A percentile compares a stretch with the other conserved stretches of the same genome.
Evolutionary conservation across 1,139 yeast genomes (phyloP).

Genomic region (Candida buenavistaensis): DNA sequence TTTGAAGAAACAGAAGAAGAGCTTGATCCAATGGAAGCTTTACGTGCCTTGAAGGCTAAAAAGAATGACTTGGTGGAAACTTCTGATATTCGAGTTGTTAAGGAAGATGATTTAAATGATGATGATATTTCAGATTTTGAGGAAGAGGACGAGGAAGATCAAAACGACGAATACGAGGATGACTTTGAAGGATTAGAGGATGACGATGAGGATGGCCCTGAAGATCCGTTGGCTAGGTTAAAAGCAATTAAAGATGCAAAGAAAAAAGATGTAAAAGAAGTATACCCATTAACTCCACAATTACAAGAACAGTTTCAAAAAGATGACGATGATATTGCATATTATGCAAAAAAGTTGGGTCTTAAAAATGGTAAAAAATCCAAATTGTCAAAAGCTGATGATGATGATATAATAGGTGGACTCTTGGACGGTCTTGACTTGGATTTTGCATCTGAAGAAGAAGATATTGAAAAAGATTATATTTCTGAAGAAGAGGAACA

Average conservation of each 20-base stretch:
- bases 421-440: conserved; percentile 77
- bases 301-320: conserved; percentile 48
- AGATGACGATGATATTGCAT: conserved; percentile 79
- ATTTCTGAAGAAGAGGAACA: conserved; percentile 51
- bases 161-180: conserved; percentile 17
- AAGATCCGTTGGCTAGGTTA: conserved; percentile 44
- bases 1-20: conserved; percentile 19
- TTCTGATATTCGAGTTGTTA: conserved; percentile 19
- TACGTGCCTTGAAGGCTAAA: conserved; percentile 19
- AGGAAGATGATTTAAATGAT: conserved; percentile 30
- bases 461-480: conserved; percentile 44
- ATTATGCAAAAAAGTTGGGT: conserved; percentile 82
- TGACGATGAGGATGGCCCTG: conserved; percentile 15
- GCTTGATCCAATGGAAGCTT: conserved; percentile 33
- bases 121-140: conserved; percentile 19
- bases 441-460: conserved; percentile 33
- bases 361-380: conserved; percentile 52
- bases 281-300: conserved; percentile 27
- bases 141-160: conserved; percentile 15
- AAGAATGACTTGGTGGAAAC: conserved; percentile 1
- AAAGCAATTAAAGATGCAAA: conserved; percentile 41
- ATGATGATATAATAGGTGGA: conserved; percentile 72
- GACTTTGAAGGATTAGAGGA: conserved; percentile 12
- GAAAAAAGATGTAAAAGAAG: conserved; percentile 11
- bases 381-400: conserved; percentile 49